Base-by-base conservation (phyloP, 768 basidiomycete species). In the Boletus coccyginus region DNA sequence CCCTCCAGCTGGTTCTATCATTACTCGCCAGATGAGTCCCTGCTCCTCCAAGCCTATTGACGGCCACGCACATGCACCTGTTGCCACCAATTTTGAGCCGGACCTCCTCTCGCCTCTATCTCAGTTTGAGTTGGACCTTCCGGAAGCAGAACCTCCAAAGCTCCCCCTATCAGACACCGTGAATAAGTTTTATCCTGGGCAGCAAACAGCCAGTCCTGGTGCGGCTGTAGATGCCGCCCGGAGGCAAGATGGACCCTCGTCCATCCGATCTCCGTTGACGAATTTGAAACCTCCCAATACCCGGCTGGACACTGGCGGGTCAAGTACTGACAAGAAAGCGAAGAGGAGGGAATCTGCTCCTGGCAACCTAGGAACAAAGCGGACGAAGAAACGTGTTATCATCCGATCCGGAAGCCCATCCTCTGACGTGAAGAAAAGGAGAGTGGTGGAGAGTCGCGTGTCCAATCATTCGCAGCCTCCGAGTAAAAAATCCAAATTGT, bases 41-140 rank as follows among this genome's bases (percentile, higher is more conserved):
- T 27, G 3, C 39, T 45, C 51, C 2, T 47, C 57, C 11, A 31
- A 19, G 7, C 48, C 48, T 8, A 11, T 46, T n/a, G 40, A 56
- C 13, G 14, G 24, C 38, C 43, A 24, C 16, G 39, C 43, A 6
- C 44, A 14, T 27, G 16, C 29, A 29, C 19, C n/a, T 38, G 17
- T 29, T 32, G 2, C 44, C 31, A 29, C 50, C 16, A 7, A 41
- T 35, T 42, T 47, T 31, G 45, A 59, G 12, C 36, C 38, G 24
- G 58, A 62, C 10, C 16, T 13, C 10, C 24, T 64, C 14, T 67
- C 66, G 5, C 60, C 59, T 29, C 53, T 70, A 36, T 60, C 64
- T 31, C 66, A 69, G 21, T 72, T 70, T 55, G 59, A 63, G 39
- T 46, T 63, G 56, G 63, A 64, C 44, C 52, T 55, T 13, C 55